Base-by-base conservation (phyloP, 2,329 filamentous ascomycete genomes). In the Purpureocillium takamizusanense region DNA sequence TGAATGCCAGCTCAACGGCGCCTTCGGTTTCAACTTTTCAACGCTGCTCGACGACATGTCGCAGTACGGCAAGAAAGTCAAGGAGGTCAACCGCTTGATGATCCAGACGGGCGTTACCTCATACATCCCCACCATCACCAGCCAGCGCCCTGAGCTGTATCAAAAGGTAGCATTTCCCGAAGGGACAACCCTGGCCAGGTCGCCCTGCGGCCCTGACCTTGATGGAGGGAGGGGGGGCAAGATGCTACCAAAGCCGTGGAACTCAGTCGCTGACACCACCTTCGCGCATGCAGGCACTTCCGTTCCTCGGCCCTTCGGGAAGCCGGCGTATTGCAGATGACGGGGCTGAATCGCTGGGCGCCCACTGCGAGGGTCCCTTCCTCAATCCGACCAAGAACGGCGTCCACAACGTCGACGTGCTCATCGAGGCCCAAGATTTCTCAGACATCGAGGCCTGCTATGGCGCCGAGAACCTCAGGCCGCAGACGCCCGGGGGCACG, bases 1-100 rank as follows among this genome's bases (percentile, higher is more conserved):
- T 50, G 89, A 95, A 48, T 83, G 83, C 37, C 89, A 95, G 61
- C 78, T 95, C 49, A 95, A 95, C 53, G 89, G 89, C 35, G 88
- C 85, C 9, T 90, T 88, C 52, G 88, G 88, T 40, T 94, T 95
- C 68, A 90, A 95, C 66, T 95, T 94, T 59, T 92, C 86, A 3
- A 78, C 79, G 1, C 69, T 87, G 9, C 77, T 84, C n/a, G 71
- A 80, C 13, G 76, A 83, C 51, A 77, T 74, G 61, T 63, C 69
- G 23, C 69, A 74, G 37, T 95, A 94, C 52, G 74, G 76, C 41
- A 82, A 86, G 57, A 79, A 77, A n/a, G 65, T 95, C 36, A 70
- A 69, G 46, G 69, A 78, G 41, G 70, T 90, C 43, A 92, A 92
- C 60, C 76, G 69, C 47, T 70, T 74, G 23, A 69, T 95, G 37